Conservation (phyloP, 2,329 filamentous ascomycete genomes). For the Fusarium xyrophilum region DNA sequence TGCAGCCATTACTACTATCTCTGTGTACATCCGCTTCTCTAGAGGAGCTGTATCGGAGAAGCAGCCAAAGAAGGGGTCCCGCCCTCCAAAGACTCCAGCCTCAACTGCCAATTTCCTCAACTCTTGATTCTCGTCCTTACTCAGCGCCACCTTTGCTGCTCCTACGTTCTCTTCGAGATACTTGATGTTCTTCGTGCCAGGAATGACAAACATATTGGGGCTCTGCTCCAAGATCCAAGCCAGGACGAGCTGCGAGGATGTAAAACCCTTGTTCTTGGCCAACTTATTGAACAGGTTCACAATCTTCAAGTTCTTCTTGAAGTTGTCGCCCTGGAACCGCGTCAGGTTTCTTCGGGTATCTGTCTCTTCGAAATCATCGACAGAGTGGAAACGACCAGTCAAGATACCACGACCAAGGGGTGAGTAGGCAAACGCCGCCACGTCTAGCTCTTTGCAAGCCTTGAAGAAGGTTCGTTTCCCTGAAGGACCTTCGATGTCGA, state of each 20-base stretch:
- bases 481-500: conserved; percentile 64
- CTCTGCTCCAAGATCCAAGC: conserved; percentile 70
- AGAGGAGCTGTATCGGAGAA: conserved; percentile 32
- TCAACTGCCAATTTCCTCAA: conserved; percentile 43
- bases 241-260: conserved; percentile 64
- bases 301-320: conserved; percentile 59
- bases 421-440: conserved; percentile 63
- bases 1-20: no score
- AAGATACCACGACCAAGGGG: conserved; percentile 67
- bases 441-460: conserved; percentile 63
- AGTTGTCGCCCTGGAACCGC: conserved; percentile 40
- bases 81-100: conserved; percentile 40
- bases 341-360: conserved; percentile 28
- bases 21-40: neutral
- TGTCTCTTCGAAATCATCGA: conserved; percentile 52
- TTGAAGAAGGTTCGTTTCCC: conserved; percentile 59
- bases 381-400: conserved; percentile 56
- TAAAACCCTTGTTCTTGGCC: conserved; percentile 59
- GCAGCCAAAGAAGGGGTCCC: conserved; percentile 32
- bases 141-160: conserved; percentile 45
- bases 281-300: conserved; percentile 50
- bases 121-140: conserved; percentile 45
- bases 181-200: conserved; percentile 56
- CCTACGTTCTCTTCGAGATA: conserved; percentile 56
- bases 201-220: conserved; percentile 66